Evolutionary conservation across 2,329 filamentous ascomycete species (phyloP).

Genomic region (Fulvia fulva): DNA sequence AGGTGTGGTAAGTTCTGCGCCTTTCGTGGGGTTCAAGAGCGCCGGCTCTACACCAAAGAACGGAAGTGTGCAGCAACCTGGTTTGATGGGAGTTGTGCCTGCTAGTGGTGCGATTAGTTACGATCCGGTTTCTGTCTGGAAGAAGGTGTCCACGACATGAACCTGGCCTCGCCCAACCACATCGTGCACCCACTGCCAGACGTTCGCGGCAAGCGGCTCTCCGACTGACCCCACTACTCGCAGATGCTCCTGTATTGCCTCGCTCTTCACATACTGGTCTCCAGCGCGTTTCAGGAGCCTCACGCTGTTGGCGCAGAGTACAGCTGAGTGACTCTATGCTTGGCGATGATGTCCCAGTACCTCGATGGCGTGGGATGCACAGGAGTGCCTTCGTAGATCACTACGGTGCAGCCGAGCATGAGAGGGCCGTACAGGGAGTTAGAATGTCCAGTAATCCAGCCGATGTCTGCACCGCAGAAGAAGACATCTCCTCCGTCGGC

Average conservation of each 20-base stretch:
- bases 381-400: constrained; percentile 96
- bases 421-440: constrained; percentile 97
- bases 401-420: constrained; percentile 84
- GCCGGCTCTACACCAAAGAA: constrained; percentile 98
- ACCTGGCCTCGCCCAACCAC: constrained; percentile 87
- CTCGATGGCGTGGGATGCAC: constrained; percentile 96
- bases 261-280: constrained; percentile 81
- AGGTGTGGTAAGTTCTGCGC: constrained; percentile 88
- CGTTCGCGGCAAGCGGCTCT: constrained; percentile 93
- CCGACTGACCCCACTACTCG: constrained; percentile 94
- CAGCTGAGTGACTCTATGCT: constrained; percentile 94
- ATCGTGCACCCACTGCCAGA: constrained; percentile 99
- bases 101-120: constrained; percentile 92
- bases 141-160: constrained; percentile 96
- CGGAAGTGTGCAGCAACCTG: constrained; percentile 87
- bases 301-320: constrained; percentile 96
- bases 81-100: constrained; percentile 93
- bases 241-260: constrained; percentile 71
- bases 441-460: constrained; percentile 98
- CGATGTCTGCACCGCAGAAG: constrained; percentile 97
- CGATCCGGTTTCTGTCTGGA: constrained; percentile 98
- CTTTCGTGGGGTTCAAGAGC: constrained; percentile 93
- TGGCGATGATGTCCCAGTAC: constrained; percentile 97
- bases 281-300: constrained; percentile 92
- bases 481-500: constrained; percentile 70